Conservation (phyloP, 306 rosid species). For the Ceratonia siliqua region DNA sequence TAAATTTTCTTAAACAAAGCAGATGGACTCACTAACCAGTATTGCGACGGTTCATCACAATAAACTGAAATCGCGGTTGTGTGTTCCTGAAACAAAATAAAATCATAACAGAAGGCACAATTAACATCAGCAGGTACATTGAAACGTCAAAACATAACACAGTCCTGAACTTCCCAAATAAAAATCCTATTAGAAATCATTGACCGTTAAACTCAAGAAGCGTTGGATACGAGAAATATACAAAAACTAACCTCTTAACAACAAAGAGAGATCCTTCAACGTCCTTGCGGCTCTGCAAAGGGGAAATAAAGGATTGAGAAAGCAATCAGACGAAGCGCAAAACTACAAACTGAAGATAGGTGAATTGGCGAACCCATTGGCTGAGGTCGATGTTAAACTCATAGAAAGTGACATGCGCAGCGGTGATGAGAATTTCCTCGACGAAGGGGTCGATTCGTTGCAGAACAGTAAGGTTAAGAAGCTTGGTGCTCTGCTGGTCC, state of each 20-base stretch:
- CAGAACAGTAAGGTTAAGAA: conserved; percentile 40
- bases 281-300: conserved; percentile 41
- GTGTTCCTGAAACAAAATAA: conserved; percentile 29
- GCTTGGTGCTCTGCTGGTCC: conserved; percentile 40
- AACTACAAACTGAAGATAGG: not conserved
- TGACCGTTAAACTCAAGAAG: not conserved
- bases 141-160: not conserved
- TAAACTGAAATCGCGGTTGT: conserved; percentile 39
- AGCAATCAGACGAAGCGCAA: not conserved
- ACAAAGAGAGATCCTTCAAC: conserved; percentile 43
- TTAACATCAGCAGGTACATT: not conserved
- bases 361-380: conserved; percentile 32
- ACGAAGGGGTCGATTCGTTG: conserved; percentile 41
- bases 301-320: not conserved
- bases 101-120: not conserved
- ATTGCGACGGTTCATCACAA: conserved; percentile 44
- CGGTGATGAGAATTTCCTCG: conserved; percentile 41
- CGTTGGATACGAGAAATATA: not conserved
- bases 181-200: not conserved
- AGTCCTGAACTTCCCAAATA: not conserved
- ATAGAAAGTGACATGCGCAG: conserved; percentile 43
- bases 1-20: not conserved
- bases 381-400: conserved; percentile 41
- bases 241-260: conserved; percentile 29
- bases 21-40: conserved; percentile 33